Evolutionary conservation across 257 asterid species (phyloP).

Genomic region (Penstemon eatonii): DNA sequence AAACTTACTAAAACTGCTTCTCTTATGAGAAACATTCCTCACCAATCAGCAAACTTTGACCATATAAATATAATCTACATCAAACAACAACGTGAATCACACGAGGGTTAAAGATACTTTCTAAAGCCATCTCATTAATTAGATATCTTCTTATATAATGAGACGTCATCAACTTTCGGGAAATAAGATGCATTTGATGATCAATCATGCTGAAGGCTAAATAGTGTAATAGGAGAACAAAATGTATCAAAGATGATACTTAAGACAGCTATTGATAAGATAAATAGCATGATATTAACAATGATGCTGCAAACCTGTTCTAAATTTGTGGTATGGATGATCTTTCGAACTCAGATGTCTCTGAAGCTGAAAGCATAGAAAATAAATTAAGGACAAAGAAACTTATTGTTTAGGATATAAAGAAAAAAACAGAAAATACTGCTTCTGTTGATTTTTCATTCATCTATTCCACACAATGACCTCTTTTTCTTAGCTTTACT

Average conservation of each 20-base stretch:
- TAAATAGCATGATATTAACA: slow-evolving; percentile 21
- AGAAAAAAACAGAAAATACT: too few species aligned
- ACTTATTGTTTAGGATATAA: too few species aligned
- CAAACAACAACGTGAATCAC: neutral
- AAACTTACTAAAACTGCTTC: slow-evolving; percentile 2
- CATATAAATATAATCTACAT: neutral
- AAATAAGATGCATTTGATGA: neutral
- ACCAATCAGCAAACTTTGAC: slow-evolving; percentile 3
- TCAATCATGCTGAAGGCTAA: neutral
- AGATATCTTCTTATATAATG: neutral
- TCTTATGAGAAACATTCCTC: neutral
- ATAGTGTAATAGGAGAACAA: slow-evolving; percentile 2
- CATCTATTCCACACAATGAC: too few species aligned
- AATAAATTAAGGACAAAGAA: neutral
- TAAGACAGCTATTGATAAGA: neutral
- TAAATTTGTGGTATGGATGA: slow-evolving; percentile 94
- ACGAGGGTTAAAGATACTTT: slow-evolving; percentile 1
- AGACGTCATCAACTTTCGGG: neutral
- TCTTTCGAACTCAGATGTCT: slow-evolving; percentile 72
- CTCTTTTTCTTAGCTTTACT: too few species aligned
- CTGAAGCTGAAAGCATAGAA: slow-evolving; percentile 66
- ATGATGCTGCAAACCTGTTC: slow-evolving; percentile 71
- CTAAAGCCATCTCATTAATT: neutral
- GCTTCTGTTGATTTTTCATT: too few species aligned
- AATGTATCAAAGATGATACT: slow-evolving; percentile 6